Evolutionary conservation across 2,329 filamentous ascomycete genomes (phyloP), one percentile per base, ranked within the genome.

Genomic region (Beauveria bassiana): DNA sequence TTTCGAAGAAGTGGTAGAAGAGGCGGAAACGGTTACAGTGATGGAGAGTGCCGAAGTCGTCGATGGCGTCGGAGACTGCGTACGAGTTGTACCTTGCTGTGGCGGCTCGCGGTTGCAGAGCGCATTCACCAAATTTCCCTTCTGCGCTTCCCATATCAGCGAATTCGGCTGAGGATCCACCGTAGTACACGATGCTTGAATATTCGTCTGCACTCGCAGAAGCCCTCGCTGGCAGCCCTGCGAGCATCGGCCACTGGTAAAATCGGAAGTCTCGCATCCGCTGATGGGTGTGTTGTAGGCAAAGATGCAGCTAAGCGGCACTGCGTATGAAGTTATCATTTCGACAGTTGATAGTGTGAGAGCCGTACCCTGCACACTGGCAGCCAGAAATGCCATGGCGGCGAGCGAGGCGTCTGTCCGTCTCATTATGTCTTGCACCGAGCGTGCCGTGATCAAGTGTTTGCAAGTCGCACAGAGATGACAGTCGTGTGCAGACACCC

Each of bases 271-370:
- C 4, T 57, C 61, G 66, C 78, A 81, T 55, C 72, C 71, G n/a
- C 61, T 47, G 28, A 81, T 72, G 5, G 72, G 72, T 6, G 70
- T 68, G 65, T 77, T 75, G 68, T 81, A 81, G 40, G 75, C 77
- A 43, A 73, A 65, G 16, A 74, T 68, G 65, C 78, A 81, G 47
- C 65, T 65, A 42, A 75, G 60, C 0, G 76, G 72, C 10, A 76
- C 68, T 5, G 71, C 66, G n/a, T 71, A 63, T 12, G 73, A 69
- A n/a, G 71, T 68, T 60, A 80, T 71, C 47, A 72, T 68, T 60
- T 79, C 71, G 61, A 80, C 76, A 65, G 73, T 72, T 51, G 75
- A 72, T 31, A 80, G 71, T 4, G 66, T 68, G n/a, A 72, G 47
- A 26, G 42, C 7, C n/a, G 22, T 46, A 24, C 26, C 7, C 26